Evolutionary conservation across 2,329 filamentous ascomycete species (phyloP).

Genomic region (Simplicillium sp.): DNA sequence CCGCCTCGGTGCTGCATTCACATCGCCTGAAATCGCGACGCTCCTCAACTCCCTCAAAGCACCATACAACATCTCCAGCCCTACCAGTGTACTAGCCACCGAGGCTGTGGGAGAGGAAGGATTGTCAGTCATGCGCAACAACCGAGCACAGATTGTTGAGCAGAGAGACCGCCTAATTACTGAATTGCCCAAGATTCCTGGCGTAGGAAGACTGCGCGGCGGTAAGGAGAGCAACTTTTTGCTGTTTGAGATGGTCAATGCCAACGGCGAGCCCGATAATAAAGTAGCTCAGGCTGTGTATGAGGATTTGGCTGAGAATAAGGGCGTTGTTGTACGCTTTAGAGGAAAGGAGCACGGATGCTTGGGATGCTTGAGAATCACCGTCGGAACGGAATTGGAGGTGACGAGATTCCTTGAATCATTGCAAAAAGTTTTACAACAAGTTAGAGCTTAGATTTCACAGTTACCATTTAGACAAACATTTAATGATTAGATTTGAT

Average conservation of each 20-base stretch:
- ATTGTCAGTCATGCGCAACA: constrained; percentile 60
- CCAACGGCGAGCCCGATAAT: constrained; percentile 67
- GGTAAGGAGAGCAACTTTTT: constrained; percentile 81
- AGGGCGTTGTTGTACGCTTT: constrained; percentile 88
- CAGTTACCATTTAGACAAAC: too few species aligned
- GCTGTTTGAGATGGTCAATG: constrained; percentile 77
- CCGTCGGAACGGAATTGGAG: constrained; percentile 82
- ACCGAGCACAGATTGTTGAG: constrained; percentile 58
- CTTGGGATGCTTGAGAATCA: constrained; percentile 79
- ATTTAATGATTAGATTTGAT: too few species aligned
- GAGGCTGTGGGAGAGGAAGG: constrained; percentile 61
- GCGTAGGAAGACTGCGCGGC: constrained; percentile 73
- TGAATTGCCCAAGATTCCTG: constrained; percentile 65
- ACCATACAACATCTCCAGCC: constrained; percentile 89
- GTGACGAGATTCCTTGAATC: constrained; percentile 69
- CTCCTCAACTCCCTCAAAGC: constrained; percentile 91
- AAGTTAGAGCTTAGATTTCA: constrained; percentile 23
- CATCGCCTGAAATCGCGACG: constrained; percentile 60
- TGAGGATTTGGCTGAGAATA: constrained; percentile 71
- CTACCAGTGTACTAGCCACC: constrained; percentile 72
- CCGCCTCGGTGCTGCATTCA: constrained; percentile 78
- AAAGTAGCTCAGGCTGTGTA: constrained; percentile 70
- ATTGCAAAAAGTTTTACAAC: constrained; percentile 40
- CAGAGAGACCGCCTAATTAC: constrained; percentile 70
- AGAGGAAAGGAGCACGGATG: constrained; percentile 89